Base-by-base conservation (phyloP, 257 asterid genomes). In the Marsdenia floribunda region DNA sequence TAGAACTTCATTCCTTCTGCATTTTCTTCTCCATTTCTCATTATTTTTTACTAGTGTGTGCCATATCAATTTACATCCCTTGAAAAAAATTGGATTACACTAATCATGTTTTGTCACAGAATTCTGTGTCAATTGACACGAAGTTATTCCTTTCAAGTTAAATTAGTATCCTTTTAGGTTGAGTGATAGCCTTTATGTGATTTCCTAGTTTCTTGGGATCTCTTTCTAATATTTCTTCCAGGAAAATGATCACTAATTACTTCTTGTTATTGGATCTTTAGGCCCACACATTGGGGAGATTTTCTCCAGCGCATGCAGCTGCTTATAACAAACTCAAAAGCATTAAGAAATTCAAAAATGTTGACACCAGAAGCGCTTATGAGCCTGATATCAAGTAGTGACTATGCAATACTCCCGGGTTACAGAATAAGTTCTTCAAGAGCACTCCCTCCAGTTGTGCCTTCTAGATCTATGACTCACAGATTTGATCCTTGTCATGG, bases 401-500 rank as follows among this genome's bases (percentile, higher is more conserved):
- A 69, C 63, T 88, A 80, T 71, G 52, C 61, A 61, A 75, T 71
- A 74, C 73, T 79, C 24, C 79, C 46, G 68, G 78, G 78, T 59
- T 74, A 76, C 74, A 88, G 69, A 73, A 83, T 73, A 75, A 84
- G 83, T 81, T 87, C 86, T 53, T 76, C 79, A 44, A 80, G 82
- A 70, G 88, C 85, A 76, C 78, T 86, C 73, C 84, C 81, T 50
- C 81, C 85, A 12, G 68, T 74, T 70, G 72, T 77, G 47, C 85
- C 86, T 64, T 86, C 88, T 22, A 83, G 87, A 57, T 90, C 93
- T 70, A 89, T 88, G 42, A 84, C 83, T 65, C 76, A 86, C 53
- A 86, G 85, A 54, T 86, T 90, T 78, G 92, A 90, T 84, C 92
- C 83, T 78, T 85, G 93, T 74, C 78, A 86, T 18, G 98, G 97